phyloP scores from a whole-genome alignment of 257 asterid species.

The Coffea canephora region DNA sequence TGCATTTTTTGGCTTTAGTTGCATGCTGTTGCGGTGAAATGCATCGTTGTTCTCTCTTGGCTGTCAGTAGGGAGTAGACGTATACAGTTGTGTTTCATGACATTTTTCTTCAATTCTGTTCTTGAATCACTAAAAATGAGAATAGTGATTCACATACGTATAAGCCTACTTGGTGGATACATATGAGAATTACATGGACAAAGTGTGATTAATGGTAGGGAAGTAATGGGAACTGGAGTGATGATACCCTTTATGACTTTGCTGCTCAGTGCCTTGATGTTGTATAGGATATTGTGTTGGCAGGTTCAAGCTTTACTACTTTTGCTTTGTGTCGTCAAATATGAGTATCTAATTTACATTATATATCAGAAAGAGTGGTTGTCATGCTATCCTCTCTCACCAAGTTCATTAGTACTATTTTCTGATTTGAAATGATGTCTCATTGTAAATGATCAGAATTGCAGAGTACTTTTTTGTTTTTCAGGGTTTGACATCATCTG shows the following conservation, averaged over 20 bases:
- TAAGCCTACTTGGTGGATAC: background rate
- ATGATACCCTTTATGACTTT: background rate
- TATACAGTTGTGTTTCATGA: too few species aligned
- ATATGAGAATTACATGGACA: background rate
- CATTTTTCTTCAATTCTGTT: too few species aligned
- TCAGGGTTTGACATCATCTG: constrained; percentile 80
- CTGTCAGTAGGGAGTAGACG: background rate
- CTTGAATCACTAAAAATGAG: background rate
- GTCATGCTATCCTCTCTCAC: background rate
- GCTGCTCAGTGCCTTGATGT: background rate
- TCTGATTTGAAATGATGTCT: background rate
- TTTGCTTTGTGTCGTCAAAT: background rate
- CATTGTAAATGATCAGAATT: constrained; percentile 7
- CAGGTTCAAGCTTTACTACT: too few species aligned
- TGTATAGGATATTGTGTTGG: background rate
- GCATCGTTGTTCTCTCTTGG: too few species aligned
- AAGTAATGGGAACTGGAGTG: background rate
- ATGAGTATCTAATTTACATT: background rate
- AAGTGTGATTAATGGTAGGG: background rate
- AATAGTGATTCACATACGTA: too few species aligned
- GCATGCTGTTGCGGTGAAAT: too few species aligned
- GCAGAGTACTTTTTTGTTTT: background rate
- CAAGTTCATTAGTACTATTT: background rate
- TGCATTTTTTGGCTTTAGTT: too few species aligned
- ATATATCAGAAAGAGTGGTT: background rate